Evolutionary conservation across 257 asterid genomes (phyloP).

Genomic region (Datura wrightii): DNA sequence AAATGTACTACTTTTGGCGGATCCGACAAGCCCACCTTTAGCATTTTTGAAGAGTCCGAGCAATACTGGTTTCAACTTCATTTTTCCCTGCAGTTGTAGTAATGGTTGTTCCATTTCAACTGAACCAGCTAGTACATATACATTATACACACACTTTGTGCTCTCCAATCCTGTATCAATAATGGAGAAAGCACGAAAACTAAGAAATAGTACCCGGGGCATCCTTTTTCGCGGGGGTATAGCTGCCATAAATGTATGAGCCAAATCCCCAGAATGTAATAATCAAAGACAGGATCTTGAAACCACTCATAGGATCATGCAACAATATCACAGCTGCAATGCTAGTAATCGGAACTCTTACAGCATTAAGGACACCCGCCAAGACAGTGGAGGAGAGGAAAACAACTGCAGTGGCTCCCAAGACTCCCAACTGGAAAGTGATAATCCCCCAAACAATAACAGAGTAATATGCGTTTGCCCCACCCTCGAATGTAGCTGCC

Average conservation of each 20-base stretch:
- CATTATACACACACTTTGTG: background rate
- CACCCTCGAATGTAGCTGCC: slow-evolving; percentile 67
- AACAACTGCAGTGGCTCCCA: slow-evolving; percentile 78
- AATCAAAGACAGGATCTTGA: slow-evolving; percentile 77
- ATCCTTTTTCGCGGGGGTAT: slow-evolving; percentile 43
- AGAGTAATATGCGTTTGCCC: slow-evolving; percentile 53
- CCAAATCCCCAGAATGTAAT: slow-evolving; percentile 94
- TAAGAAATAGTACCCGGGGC: slow-evolving; percentile 32
- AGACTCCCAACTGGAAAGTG: slow-evolving; percentile 79
- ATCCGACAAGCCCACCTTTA: background rate
- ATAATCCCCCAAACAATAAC: slow-evolving; percentile 82
- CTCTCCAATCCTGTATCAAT: background rate
- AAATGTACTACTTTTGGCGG: background rate
- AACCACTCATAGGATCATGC: slow-evolving; percentile 90
- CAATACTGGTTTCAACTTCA: slow-evolving; percentile 1
- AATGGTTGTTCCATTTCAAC: slow-evolving; percentile 18
- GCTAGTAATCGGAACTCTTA: slow-evolving; percentile 84
- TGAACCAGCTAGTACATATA: background rate
- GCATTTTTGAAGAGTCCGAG: background rate
- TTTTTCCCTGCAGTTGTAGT: background rate
- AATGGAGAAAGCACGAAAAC: background rate
- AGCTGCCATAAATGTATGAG: slow-evolving; percentile 74
- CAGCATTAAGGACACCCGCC: slow-evolving; percentile 89
- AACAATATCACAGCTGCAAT: slow-evolving; percentile 74
- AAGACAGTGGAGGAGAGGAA: slow-evolving; percentile 83